A percentile compares a stretch with the other conserved stretches of the same genome.
Evolutionary conservation across 2,329 filamentous ascomycete genomes (phyloP).

Genomic region (Colletotrichum musae): DNA sequence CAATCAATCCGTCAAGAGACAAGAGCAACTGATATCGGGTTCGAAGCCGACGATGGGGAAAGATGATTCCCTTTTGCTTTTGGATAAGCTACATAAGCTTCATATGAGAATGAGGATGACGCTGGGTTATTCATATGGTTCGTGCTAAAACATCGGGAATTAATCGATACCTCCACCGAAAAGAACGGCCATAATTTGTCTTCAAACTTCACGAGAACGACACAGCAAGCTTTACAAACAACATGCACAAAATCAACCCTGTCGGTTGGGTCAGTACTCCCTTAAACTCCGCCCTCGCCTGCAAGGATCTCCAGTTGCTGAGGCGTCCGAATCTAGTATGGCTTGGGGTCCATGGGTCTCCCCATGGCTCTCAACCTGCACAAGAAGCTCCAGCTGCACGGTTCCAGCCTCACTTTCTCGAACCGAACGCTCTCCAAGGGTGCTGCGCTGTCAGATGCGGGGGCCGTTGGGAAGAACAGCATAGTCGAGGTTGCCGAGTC

Average conservation of each 20-base stretch:
- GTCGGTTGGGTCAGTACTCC: slow-evolving; percentile 18
- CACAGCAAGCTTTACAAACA: not conserved
- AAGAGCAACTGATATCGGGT: slow-evolving; percentile 6
- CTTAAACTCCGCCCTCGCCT: not conserved
- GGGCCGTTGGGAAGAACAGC: slow-evolving; percentile 45
- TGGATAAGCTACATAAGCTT: not conserved
- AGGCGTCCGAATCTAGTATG: slow-evolving; percentile 41
- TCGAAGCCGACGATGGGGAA: not conserved
- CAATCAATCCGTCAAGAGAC: no score
- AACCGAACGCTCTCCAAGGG: slow-evolving; percentile 64
- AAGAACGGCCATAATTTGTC: no score
- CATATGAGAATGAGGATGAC: no score
- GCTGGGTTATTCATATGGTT: no score
- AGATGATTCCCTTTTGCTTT: not conserved
- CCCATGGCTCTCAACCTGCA: slow-evolving; percentile 63
- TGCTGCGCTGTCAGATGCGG: slow-evolving; percentile 47
- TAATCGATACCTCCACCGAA: no score
- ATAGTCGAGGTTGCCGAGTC: slow-evolving; percentile 48
- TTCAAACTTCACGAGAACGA: no score
- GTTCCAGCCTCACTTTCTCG: slow-evolving; percentile 54
- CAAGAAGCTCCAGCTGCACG: slow-evolving; percentile 53
- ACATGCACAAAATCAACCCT: slow-evolving; percentile 25
- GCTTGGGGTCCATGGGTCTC: slow-evolving; percentile 66
- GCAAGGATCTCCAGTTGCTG: not conserved
- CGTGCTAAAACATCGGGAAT: no score